Evolutionary conservation across 345 rosid species (phyloP), one percentile per base, ranked within the genome.

Genomic region (Mallotus nudiflorus): DNA sequence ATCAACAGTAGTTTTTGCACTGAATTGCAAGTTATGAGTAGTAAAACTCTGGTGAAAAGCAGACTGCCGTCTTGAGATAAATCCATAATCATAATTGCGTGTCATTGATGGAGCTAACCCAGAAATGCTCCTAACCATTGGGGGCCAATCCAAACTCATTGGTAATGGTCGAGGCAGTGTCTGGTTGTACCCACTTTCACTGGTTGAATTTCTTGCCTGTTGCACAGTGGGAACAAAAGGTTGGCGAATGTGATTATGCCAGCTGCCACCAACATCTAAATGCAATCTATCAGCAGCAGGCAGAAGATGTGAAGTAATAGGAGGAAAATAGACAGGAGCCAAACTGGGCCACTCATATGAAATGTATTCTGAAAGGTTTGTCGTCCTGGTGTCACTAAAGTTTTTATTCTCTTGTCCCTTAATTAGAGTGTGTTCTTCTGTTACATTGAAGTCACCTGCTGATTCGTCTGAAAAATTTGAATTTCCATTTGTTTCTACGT

Each of bases 81-180:
- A 84, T 69, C 92, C 93, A 59, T 92, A 73, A 81, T 89, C 97
- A 77, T 85, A 90, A 79, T 83, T 87, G 73, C 90, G 83, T 15
- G 91, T 52, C 73, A 91, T 65, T 33, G 93, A 82, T 56, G 97
- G 84, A 65, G 87, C 81, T 73, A 89, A 68, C 55, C 93, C 89
- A 75, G 84, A 82, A 62, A 81, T 81, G 83, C 87, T 86, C 78
- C 87, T 87, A 76, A 94, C 97, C 87, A 89, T 75, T 58, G 96
- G 97, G 59, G 97, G 98, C 96, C 98, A 94, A 81, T 94, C 98
- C 75, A 86, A 82, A 83, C 97, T 94, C 96, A 88, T 84, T 69
- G 92, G 84, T 75, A 91, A 68, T 50, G 96, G 89, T 70, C 79
- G 91, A 71, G 98, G 40, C 45, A 91, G 73, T 76, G 88, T 82